Base-by-base conservation (phyloP, 1,139 yeast genomes). In the Arxiozyma slooffiae region DNA sequence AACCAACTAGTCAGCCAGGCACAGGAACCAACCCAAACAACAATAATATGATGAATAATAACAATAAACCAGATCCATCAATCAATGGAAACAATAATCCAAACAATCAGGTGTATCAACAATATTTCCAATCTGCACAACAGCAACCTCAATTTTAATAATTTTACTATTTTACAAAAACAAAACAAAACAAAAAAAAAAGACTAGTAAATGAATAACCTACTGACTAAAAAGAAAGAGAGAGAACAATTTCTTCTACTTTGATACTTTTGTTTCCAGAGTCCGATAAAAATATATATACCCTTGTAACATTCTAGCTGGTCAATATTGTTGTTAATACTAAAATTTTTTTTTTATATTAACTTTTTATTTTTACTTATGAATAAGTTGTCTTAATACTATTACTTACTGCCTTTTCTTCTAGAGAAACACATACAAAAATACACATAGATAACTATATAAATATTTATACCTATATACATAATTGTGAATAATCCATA, bases 61-160 rank as follows among this genome's bases (percentile, higher is more conserved):
- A n/a, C n/a, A n/a, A 46, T 6, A 22, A 24, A 18, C 48, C 39
- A 40, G 43, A 39, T 17, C 38, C 34, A 18, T 42, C 45, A 2
- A 26, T 23, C 18, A 42, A 42, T 42, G 45, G 38, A 3, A 23
- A 26, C 8, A 38, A 42, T 24, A 74, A 79, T 5, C 79, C 79
- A 3, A 78, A 66, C 71, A 73, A 74, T 53, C 75, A 75, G 50
- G 80, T 75, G 50, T 77, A 78, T 58, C 81, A 79, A 63, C 81
- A 77, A 57, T 79, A 79, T 64, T 80, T 79, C 63, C 75, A 78
- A 56, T 78, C 75, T 56, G 59, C 72, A 46, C 75, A 71, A 58
- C 75, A 71, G 58, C 74, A 71, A 58, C 69, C 71, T 51, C 74
- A 71, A 53, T 71, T 60, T 52, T 61, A 52, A 53, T 20, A 26